Conservation (phyloP, 2,329 filamentous ascomycete species). For the Anthostomella pinea region DNA sequence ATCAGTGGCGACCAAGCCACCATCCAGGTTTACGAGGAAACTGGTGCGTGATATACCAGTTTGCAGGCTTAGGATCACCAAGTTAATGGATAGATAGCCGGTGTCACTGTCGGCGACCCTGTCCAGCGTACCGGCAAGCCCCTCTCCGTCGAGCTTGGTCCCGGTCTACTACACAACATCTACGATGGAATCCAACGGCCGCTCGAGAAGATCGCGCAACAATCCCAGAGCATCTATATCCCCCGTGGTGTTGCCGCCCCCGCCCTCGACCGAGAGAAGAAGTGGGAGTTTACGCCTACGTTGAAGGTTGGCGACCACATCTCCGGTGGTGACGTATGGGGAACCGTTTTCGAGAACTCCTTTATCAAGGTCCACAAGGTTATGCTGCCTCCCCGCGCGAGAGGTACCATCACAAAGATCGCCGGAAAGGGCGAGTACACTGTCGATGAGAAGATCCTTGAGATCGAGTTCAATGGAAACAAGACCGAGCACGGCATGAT, state of each 20-base stretch:
- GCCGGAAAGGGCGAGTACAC: conserved; percentile 88
- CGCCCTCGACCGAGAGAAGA: conserved; percentile 83
- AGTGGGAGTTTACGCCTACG: conserved; percentile 92
- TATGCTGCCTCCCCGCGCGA: conserved; percentile 81
- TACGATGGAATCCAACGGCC: conserved; percentile 99
- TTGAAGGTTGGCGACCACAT: conserved; percentile 97
- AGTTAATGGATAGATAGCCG: conserved; percentile 54
- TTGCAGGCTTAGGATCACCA: not conserved
- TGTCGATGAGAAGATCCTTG: conserved; percentile 88
- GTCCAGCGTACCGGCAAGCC: conserved; percentile 90
- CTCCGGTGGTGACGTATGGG: conserved; percentile 93
- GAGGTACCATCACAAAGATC: conserved; percentile 89
- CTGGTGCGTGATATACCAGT: conserved; percentile 56
- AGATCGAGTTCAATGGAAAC: conserved; percentile 95
- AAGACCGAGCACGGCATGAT: conserved; percentile 96
- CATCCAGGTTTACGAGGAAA: conserved; percentile 99
- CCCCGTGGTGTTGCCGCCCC: conserved; percentile 88
- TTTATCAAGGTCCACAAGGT: conserved; percentile 93
- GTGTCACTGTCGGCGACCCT: conserved; percentile 93
- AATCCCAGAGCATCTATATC: conserved; percentile 90
- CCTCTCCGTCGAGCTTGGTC: conserved; percentile 93
- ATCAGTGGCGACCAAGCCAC: conserved; percentile 94
- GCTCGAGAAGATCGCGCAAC: conserved; percentile 75
- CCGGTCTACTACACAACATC: conserved; percentile 96
- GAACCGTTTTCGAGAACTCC: conserved; percentile 92